A percentile compares a stretch with the other conserved stretches of the same genome.
Evolutionary conservation across 1,284 basidiomycete species (phyloP).

Genomic region (Ceratobasidium sp.): DNA sequence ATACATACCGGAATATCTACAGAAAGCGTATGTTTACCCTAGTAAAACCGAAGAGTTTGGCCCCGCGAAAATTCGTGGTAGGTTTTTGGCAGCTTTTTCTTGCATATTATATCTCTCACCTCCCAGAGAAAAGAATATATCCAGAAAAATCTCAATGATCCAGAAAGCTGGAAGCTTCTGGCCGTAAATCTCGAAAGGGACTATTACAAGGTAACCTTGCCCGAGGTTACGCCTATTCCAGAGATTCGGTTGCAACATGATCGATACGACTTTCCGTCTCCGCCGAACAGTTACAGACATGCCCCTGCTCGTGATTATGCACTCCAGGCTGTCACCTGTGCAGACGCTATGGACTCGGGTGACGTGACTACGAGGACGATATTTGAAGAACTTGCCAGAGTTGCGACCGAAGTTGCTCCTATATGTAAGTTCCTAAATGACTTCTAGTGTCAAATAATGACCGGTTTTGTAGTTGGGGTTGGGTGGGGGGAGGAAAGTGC

Average conservation of each 20-base stretch:
- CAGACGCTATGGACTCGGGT: slow-evolving; percentile 20
- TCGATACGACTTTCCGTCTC: background rate
- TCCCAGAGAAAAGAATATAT: background rate
- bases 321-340: slow-evolving; percentile 33
- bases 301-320: background rate
- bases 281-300: too few species aligned
- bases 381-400: slow-evolving; percentile 15
- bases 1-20: background rate
- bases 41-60: background rate
- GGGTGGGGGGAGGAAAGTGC: background rate
- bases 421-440: slow-evolving; percentile 10
- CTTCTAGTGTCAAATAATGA: background rate
- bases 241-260: background rate
- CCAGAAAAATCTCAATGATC: background rate
- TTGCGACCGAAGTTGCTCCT: background rate
- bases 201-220: too few species aligned
- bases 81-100: background rate
- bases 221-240: too few species aligned
- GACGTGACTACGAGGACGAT: slow-evolving; percentile 31
- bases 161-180: too few species aligned
- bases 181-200: too few species aligned
- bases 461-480: background rate
- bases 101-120: background rate
- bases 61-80: background rate
- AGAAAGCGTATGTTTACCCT: background rate